Conservation (phyloP, 495 filamentous ascomycete genomes). For the Talaromyces proteolyticus region DNA sequence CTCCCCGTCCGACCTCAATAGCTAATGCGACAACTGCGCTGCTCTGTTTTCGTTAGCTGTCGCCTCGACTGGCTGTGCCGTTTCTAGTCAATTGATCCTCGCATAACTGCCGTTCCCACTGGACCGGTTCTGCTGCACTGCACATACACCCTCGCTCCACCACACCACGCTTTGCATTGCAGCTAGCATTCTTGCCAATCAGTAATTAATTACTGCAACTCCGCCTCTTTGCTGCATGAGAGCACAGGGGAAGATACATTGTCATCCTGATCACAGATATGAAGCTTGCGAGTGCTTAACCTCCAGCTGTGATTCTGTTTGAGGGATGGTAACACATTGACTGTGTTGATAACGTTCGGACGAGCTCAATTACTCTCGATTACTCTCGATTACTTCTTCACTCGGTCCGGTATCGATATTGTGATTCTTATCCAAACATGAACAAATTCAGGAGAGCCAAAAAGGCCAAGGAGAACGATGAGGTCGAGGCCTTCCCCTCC, state of each 20-base stretch:
- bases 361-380: background rate
- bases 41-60: background rate
- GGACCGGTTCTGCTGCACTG: background rate
- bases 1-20: background rate
- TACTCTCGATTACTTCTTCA: too few relatives aligned
- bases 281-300: background rate
- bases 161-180: background rate
- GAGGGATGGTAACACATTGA: background rate
- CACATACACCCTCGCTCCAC: background rate
- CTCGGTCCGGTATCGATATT: too few relatives aligned
- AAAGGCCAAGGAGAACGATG: conserved; percentile 28
- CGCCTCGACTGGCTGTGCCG: too few relatives aligned
- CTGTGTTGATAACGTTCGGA: background rate
- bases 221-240: background rate
- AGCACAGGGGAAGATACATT: too few relatives aligned
- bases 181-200: background rate
- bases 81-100: background rate
- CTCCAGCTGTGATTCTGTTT: background rate
- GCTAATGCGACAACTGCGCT: too few relatives aligned
- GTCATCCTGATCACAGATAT: too few relatives aligned
- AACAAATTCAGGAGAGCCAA: conserved; percentile 70
- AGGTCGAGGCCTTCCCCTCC: background rate
- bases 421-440: too few relatives aligned
- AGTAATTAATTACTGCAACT: background rate
- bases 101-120: background rate